Evolutionary conservation across 2,329 filamentous ascomycete genomes (phyloP), one percentile per base, ranked within the genome.

Genomic region (Ceratocystis cubensis): DNA sequence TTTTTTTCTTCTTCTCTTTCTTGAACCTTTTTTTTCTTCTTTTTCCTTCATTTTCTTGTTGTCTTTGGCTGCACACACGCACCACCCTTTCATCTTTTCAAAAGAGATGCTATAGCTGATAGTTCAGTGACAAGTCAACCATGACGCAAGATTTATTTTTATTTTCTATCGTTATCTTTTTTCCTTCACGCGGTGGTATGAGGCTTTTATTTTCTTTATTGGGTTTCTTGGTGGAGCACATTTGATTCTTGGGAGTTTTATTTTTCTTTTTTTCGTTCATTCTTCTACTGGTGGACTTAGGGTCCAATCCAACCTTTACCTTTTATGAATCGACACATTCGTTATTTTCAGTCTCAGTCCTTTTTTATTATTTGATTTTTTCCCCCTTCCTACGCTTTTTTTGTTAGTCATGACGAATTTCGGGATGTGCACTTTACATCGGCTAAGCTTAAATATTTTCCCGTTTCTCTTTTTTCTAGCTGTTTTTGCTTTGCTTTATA

Each of bases 171-270:
- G 15, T 64, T 65, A 56, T 63, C 53, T 61, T 64, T 66, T 65
- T 45, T 63, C 61, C 61, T 64, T 66, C 56, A 66, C 61, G 67
- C 59, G 41, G 50, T 66, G 67, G 66, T 57, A 67, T 65, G 66
- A 67, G 53, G 45, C 63, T 61, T 64, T 65, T 41, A 17, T 33
- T 57, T 65, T 65, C 46, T 66, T 53, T 63, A 37, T 41, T 41
- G 28, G 45, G 33, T 57, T 64, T 37, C 28, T 46, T 66, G 62
- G 66, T 56, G 63, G 53, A 56, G 66, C 44, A 67, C 65, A 65
- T 59, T 15, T 65, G 63, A 67, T 67, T 65, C 37, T 41, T 59
- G 50, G 48, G 44, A 30, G 45, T 65, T 50, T 61, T 65, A 20
- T 53, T 53, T 66, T 41, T 45, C 65, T 48, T 15, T 63, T 50